Evolutionary conservation across 306 rosid genomes (phyloP).

Genomic region (Cicer judaicum): DNA sequence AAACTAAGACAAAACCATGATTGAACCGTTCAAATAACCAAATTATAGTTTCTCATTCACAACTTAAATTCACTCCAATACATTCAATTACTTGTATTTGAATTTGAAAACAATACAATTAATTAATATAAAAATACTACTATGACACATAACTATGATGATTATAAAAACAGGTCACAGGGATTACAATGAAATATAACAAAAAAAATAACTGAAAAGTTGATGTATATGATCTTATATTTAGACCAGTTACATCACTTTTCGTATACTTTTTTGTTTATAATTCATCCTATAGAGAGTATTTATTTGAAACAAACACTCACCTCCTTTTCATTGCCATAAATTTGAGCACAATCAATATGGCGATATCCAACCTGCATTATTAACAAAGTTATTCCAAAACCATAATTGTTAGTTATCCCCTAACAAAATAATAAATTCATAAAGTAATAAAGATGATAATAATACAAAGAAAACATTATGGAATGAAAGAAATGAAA

Average conservation of each 20-base stretch:
- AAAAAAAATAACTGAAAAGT: no score
- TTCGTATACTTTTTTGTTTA: no score
- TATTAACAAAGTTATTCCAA: not conserved
- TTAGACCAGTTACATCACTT: no score
- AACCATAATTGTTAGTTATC: no score
- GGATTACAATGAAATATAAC: no score
- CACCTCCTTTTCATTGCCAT: constrained; percentile 61
- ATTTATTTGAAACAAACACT: not conserved
- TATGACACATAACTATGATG: not conserved
- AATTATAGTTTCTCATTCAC: not conserved
- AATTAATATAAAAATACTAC: not conserved
- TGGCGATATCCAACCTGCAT: constrained; percentile 64
- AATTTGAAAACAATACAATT: not conserved
- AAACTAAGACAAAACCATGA: no score
- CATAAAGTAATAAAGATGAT: not conserved
- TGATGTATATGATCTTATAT: no score
- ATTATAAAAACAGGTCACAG: not conserved
- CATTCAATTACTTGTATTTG: not conserved
- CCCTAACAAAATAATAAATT: not conserved
- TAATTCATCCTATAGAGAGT: no score
- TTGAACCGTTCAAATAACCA: no score
- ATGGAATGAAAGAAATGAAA: not conserved
- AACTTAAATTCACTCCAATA: not conserved
- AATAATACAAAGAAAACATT: not conserved
- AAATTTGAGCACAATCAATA: constrained; percentile 60